Evolutionary conservation across 2,329 filamentous ascomycete genomes (phyloP).

Genomic region (Niveomyces coronatus): DNA sequence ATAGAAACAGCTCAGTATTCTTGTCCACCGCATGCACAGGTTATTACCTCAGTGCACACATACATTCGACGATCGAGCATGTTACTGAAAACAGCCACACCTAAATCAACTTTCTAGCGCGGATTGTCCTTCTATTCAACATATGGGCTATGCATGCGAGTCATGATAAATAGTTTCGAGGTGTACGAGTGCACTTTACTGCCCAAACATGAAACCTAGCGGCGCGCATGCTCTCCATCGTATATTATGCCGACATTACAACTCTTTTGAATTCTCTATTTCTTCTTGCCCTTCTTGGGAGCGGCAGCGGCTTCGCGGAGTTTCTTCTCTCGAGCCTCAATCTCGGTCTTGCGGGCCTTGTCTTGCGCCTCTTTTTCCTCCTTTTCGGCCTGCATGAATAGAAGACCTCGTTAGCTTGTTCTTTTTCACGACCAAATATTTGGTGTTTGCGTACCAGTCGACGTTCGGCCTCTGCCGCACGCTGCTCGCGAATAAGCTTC

Average conservation of each 20-base stretch:
- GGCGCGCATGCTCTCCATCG: no score
- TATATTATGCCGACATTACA: neutral
- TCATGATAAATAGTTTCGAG: no score
- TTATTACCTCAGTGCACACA: no score
- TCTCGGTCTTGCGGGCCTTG: conserved; percentile 36
- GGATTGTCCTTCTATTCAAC: no score
- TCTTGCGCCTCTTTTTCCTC: conserved; percentile 46
- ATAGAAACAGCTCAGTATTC: no score
- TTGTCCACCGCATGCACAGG: no score
- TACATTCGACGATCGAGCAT: no score
- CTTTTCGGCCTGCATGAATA: conserved; percentile 39
- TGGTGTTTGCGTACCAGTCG: conserved; percentile 54
- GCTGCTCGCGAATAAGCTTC: conserved; percentile 71
- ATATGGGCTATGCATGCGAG: no score
- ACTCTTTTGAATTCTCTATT: conserved; percentile 16
- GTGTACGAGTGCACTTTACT: no score
- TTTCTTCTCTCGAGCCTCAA: conserved; percentile 47
- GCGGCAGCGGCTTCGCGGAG: conserved; percentile 42
- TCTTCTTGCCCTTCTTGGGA: conserved; percentile 40
- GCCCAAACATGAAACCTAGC: no score
- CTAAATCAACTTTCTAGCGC: no score
- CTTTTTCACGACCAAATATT: neutral
- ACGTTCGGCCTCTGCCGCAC: conserved; percentile 71
- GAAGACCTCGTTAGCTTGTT: conserved; percentile 15
- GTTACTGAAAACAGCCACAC: no score